Conservation (phyloP, 768 basidiomycete species). For the Rhodotorula taiwanensis region DNA sequence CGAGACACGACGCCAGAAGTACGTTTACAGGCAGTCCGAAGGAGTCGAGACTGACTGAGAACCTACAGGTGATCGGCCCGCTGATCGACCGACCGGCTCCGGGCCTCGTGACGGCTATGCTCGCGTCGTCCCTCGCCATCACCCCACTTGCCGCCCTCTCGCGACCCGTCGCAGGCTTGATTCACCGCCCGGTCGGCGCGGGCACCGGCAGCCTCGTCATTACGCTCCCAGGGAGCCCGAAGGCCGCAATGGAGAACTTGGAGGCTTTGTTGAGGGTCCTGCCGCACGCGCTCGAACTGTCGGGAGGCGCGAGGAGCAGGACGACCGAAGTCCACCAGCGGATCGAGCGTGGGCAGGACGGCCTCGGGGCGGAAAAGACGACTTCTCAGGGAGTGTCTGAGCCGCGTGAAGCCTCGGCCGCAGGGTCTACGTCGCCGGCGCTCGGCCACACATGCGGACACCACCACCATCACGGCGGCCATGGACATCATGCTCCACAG, state of each 20-base stretch:
- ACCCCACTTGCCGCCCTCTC: conserved; percentile 77
- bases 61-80: conserved; percentile 46
- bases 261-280: conserved; percentile 59
- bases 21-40: not conserved
- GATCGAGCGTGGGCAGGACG: conserved; percentile 10
- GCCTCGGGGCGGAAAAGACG: not conserved
- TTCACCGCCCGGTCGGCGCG: conserved; percentile 46
- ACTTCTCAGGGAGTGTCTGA: too few species aligned
- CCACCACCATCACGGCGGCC: conserved; percentile 43
- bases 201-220: conserved; percentile 58
- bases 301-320: conserved; percentile 39
- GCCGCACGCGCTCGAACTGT: conserved; percentile 65
- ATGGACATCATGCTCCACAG: conserved; percentile 49
- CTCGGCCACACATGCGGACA: conserved; percentile 38
- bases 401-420: too few species aligned
- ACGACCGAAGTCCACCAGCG: conserved; percentile 13
- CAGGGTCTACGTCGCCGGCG: too few species aligned
- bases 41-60: conserved; percentile 52
- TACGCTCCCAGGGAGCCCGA: conserved; percentile 77
- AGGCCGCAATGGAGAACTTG: conserved; percentile 74
- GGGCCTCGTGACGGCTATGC: conserved; percentile 67
- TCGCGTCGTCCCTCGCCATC: conserved; percentile 61
- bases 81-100: conserved; percentile 47
- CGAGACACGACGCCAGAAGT: conserved; percentile 82
- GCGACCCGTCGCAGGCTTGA: conserved; percentile 65